Conservation (phyloP, 805 yeast species). For the Lipomyces chichibuensis region DNA sequence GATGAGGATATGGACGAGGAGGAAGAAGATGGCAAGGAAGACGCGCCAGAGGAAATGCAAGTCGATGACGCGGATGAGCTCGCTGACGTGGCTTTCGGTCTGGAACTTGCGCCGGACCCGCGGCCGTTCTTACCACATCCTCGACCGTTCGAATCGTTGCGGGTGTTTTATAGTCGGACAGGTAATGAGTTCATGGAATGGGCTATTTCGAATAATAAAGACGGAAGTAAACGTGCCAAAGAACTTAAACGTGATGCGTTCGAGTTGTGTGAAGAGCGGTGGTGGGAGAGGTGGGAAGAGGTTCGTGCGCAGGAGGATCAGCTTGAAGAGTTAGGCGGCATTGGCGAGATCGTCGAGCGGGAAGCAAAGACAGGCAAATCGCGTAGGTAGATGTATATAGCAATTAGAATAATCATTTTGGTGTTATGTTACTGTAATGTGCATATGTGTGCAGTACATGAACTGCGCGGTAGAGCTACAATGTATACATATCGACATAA, state of each 20-base stretch:
- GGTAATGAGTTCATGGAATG: conserved; percentile 88
- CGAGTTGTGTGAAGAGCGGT: conserved; percentile 88
- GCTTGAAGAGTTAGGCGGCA: conserved; percentile 87
- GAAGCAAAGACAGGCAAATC: conserved; percentile 48
- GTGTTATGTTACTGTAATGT: conserved; percentile 2
- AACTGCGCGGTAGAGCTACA: neutral
- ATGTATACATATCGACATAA: neutral
- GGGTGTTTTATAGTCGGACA: conserved; percentile 82
- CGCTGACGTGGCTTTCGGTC: conserved; percentile 67
- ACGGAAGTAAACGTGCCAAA: conserved; percentile 85
- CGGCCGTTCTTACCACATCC: conserved; percentile 99
- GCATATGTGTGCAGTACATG: neutral
- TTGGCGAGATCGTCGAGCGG: conserved; percentile 80
- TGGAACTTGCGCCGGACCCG: conserved; percentile 70
- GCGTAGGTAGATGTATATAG: conserved; percentile 20
- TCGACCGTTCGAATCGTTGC: conserved; percentile 81
- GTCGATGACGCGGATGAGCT: conserved; percentile 63
- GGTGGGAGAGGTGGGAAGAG: conserved; percentile 98
- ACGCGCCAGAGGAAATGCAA: conserved; percentile 47
- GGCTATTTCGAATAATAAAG: conserved; percentile 53
- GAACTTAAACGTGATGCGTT: conserved; percentile 85
- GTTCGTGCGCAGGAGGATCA: conserved; percentile 86
- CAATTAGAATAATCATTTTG: neutral
- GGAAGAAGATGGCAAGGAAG: conserved; percentile 49
- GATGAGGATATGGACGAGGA: conserved; percentile 67